phyloP scores from a whole-genome alignment of 805 yeast genomes.

The Starmerella vaccinii region DNA sequence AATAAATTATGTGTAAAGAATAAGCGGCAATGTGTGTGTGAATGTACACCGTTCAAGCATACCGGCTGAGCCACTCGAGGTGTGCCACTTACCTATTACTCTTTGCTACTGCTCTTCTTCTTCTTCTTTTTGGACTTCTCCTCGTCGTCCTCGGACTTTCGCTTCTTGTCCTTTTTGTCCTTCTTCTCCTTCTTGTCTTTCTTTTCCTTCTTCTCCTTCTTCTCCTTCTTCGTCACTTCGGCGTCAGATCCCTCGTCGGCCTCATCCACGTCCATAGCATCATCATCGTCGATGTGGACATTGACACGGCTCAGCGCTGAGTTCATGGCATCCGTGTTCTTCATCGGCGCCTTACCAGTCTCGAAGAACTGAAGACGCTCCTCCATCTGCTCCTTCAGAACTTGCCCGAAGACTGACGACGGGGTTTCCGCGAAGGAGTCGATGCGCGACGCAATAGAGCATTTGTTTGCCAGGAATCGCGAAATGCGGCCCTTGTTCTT shows the following conservation, averaged over 20 bases:
- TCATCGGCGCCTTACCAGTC: slow-evolving; percentile 93
- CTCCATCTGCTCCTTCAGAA: slow-evolving; percentile 93
- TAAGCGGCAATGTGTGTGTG: no score
- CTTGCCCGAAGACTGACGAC: slow-evolving; percentile 75
- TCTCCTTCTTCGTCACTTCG: slow-evolving; percentile 46
- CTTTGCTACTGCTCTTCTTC: slow-evolving; percentile 45
- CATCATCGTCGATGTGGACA: slow-evolving; percentile 32
- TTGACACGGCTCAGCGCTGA: slow-evolving; percentile 70
- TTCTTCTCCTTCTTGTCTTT: slow-evolving; percentile 43
- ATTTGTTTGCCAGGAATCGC: slow-evolving; percentile 95
- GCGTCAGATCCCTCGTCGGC: slow-evolving; percentile 37
- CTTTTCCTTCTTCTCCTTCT: slow-evolving; percentile 39
- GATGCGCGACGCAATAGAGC: slow-evolving; percentile 97
- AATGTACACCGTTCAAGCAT: no score
- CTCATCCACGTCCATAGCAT: slow-evolving; percentile 38
- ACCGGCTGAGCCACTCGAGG: no score
- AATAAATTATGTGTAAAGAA: background rate
- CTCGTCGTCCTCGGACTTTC: slow-evolving; percentile 30
- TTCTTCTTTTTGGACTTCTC: slow-evolving; percentile 42
- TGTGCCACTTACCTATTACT: no score
- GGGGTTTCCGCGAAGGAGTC: slow-evolving; percentile 96
- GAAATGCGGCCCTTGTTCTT: slow-evolving; percentile 99
- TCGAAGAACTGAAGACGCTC: slow-evolving; percentile 93
- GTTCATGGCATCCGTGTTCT: slow-evolving; percentile 87
- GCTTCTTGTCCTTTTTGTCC: slow-evolving; percentile 43